Conservation (phyloP, 2,329 filamentous ascomycete genomes). For the Geoglossum cookeanum region DNA sequence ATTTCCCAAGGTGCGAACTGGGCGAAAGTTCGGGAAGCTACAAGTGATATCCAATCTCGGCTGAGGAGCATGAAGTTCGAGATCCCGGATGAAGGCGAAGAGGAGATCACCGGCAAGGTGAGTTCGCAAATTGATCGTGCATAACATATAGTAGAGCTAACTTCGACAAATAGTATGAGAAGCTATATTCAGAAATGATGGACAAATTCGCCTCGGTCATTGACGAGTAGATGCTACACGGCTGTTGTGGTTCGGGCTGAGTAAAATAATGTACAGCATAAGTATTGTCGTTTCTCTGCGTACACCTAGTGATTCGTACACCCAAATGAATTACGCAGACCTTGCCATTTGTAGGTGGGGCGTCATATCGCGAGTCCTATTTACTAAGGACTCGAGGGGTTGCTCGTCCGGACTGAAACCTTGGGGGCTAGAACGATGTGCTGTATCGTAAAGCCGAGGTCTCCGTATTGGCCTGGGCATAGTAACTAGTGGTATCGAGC, state of each 20-base stretch:
- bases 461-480: neutral
- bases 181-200: conserved; percentile 73
- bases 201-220: conserved; percentile 94
- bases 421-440: neutral
- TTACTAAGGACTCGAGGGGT: neutral
- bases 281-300: neutral
- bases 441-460: neutral
- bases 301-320: neutral
- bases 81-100: conserved; percentile 68
- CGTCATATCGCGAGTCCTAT: neutral
- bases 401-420: neutral
- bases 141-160: neutral
- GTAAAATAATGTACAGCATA: neutral
- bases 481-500: neutral
- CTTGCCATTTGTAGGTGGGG: neutral
- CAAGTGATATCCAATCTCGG: conserved; percentile 64
- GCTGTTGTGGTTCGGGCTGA: neutral
- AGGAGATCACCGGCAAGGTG: conserved; percentile 68
- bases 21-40: conserved; percentile 83
- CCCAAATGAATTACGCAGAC: neutral
- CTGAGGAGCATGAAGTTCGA: conserved; percentile 95
- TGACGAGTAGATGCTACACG: conserved; percentile 51
- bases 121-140: conserved; percentile 13
- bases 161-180: conserved; percentile 53
- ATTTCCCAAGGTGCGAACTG: conserved; percentile 79